A percentile compares a stretch with the other conserved stretches of the same genome.
phyloP scores from a whole-genome alignment of 148 eudicot genomes.

The Rhododendron ovatum region DNA sequence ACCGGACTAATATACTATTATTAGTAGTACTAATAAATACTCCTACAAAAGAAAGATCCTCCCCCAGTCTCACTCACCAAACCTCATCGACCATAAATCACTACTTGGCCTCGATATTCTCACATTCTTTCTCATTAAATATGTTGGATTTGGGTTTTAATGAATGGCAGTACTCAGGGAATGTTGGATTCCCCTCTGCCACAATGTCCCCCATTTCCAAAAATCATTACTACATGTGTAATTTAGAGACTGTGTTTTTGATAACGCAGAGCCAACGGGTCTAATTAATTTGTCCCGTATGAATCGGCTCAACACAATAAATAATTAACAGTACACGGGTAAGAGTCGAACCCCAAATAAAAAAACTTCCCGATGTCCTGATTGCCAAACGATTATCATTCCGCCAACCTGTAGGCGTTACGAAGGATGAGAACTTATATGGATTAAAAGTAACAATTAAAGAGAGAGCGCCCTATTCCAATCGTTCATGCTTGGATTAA shows the following conservation, averaged over 20 bases:
- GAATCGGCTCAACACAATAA: background rate
- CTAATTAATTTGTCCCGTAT: background rate
- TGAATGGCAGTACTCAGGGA: constrained; percentile 45
- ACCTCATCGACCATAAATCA: background rate
- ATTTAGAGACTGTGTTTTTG: background rate
- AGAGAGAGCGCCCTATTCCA: background rate
- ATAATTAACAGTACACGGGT: background rate
- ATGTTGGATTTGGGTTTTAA: constrained; percentile 27
- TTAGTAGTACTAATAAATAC: no score
- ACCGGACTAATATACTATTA: no score
- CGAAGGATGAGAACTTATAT: background rate
- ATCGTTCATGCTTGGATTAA: background rate
- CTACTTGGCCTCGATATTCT: constrained; percentile 29
- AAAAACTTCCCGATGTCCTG: no score
- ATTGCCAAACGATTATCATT: background rate
- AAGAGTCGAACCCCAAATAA: background rate
- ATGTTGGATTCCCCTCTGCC: constrained; percentile 47
- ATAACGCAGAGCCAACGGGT: background rate
- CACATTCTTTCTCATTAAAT: constrained; percentile 30
- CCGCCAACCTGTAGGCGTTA: background rate
- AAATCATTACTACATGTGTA: background rate
- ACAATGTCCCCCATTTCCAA: background rate
- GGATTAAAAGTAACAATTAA: background rate
- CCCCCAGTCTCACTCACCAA: background rate
- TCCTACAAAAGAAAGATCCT: background rate